A percentile compares a stretch with the other conserved stretches of the same genome.
These are phyloP conservation scores for Fragilaria radians DNA, from an alignment of 108 stramenopile genomes.

Conservation along the genomic window DNA sequence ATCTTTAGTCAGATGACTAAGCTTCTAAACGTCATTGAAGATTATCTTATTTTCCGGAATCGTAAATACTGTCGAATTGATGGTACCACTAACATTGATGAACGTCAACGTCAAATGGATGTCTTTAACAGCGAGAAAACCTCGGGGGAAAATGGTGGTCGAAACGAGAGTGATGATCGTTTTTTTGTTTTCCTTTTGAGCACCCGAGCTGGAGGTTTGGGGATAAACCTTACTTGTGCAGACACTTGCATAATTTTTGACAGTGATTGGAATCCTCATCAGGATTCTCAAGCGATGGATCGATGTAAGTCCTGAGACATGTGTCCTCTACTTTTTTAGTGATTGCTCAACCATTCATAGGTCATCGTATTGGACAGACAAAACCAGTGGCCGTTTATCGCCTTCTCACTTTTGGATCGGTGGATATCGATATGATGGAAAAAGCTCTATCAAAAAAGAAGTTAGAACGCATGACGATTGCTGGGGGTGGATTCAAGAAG, in stretches of 20 bases:
- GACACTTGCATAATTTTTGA: conserved; percentile 99
- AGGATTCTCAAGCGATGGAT: conserved; percentile 90
- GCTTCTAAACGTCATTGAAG: conserved; percentile 93
- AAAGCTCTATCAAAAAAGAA: conserved; percentile 92
- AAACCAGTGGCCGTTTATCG: conserved; percentile 94
- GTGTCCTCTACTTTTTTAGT: not conserved
- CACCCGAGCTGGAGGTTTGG: conserved; percentile 95
- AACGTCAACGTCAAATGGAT: conserved; percentile 92
- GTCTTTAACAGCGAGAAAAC: conserved; percentile 88
- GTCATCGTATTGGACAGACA: conserved; percentile 89
- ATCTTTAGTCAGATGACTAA: conserved; percentile 98
- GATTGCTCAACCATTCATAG: not conserved
- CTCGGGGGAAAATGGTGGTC: conserved; percentile 40
- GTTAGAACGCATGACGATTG: conserved; percentile 94
- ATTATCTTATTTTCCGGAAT: conserved; percentile 73
- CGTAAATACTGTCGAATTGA: conserved; percentile 95
- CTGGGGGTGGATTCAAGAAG: conserved; percentile 92
- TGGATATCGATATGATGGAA: conserved; percentile 99
- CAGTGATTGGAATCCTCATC: conserved; percentile 97
- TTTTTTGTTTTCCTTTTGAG: conserved; percentile 92
- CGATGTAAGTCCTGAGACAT: conserved; percentile 35
- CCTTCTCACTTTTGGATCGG: conserved; percentile 88
- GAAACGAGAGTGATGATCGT: conserved; percentile 68
- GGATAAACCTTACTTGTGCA: conserved; percentile 87
- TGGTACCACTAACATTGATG: conserved; percentile 93